phyloP scores from a whole-genome alignment of 2,329 filamentous ascomycete genomes.

The Zelopaecilomyces penicillatus region DNA sequence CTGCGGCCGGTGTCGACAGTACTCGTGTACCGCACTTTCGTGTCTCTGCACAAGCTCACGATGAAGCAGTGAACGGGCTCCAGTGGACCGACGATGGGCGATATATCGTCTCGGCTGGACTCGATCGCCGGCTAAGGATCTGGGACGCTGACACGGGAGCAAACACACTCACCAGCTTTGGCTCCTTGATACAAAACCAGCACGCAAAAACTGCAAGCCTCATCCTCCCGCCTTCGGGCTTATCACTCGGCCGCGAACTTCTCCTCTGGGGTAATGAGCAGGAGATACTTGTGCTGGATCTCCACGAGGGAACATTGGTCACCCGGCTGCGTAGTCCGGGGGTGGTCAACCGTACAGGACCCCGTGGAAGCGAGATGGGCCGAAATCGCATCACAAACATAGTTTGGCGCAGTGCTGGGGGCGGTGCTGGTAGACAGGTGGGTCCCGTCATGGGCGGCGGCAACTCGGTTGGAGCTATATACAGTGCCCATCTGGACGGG shows the following conservation, averaged over 20 bases:
- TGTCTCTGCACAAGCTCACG: constrained; percentile 58
- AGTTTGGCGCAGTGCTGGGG: constrained; percentile 60
- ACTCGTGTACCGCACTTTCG: constrained; percentile 30
- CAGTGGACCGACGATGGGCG: constrained; percentile 75
- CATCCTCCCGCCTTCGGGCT: constrained; percentile 52
- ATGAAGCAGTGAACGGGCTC: constrained; percentile 74
- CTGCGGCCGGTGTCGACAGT: constrained; percentile 22
- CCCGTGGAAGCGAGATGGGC: constrained; percentile 43
- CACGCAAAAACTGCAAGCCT: constrained; percentile 54
- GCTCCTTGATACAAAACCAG: constrained; percentile 69
- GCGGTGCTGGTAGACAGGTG: constrained; percentile 43
- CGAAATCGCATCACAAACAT: constrained; percentile 65
- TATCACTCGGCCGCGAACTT: constrained; percentile 51
- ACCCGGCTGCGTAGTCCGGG: constrained; percentile 62
- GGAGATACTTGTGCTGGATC: constrained; percentile 71
- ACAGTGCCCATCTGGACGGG: constrained; percentile 77
- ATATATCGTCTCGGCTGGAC: constrained; percentile 70
- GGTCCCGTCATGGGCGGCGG: constrained; percentile 53
- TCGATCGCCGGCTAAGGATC: constrained; percentile 76
- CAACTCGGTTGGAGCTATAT: constrained; percentile 50
- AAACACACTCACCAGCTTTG: constrained; percentile 85
- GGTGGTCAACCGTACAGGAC: constrained; percentile 35
- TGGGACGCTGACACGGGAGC: constrained; percentile 76
- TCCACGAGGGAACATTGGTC: constrained; percentile 67
- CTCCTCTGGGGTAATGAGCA: constrained; percentile 76